Evolutionary conservation across 106 monocot genomes (phyloP).

Genomic region (Dendrobium officinale): DNA sequence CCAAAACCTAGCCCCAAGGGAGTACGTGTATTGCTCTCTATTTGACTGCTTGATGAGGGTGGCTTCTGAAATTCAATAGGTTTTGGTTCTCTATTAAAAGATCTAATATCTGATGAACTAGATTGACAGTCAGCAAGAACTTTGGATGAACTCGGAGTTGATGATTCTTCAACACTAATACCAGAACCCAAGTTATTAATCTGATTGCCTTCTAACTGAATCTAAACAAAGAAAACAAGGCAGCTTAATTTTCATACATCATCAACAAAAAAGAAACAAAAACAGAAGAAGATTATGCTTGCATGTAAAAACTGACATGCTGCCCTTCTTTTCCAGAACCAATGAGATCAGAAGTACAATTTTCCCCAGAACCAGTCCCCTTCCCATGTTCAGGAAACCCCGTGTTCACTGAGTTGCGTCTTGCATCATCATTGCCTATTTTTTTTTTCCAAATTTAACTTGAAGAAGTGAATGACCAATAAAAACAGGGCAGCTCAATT

Average conservation of each 20-base stretch:
- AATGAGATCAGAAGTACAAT: conserved; percentile 1
- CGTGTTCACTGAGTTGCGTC: background rate
- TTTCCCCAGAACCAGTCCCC: background rate
- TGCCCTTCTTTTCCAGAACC: conserved; percentile 5
- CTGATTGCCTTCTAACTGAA: conserved; percentile 6
- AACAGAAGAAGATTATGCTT: conserved; percentile 5
- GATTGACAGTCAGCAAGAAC: background rate
- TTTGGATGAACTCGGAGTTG: conserved; percentile 3
- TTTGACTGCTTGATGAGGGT: conserved; percentile 14
- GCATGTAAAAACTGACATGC: conserved; percentile 7
- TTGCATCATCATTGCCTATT: background rate
- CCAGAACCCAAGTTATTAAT: background rate
- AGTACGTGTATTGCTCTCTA: conserved; percentile 21
- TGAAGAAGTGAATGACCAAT: background rate
- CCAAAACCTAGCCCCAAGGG: conserved; percentile 76
- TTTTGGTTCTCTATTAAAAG: conserved; percentile 10
- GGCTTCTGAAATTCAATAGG: background rate
- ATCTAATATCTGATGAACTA: conserved; percentile 10
- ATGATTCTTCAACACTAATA: conserved; percentile 9
- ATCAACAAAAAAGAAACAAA: conserved; percentile 1
- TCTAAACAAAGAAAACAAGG: conserved; percentile 1
- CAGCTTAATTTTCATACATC: background rate
- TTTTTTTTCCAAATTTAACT: background rate
- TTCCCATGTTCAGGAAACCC: background rate
- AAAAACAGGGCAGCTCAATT: background rate